Evolutionary conservation across 352 stramenopile genomes (phyloP).

Genomic region (Phytophthora citrophthora): DNA sequence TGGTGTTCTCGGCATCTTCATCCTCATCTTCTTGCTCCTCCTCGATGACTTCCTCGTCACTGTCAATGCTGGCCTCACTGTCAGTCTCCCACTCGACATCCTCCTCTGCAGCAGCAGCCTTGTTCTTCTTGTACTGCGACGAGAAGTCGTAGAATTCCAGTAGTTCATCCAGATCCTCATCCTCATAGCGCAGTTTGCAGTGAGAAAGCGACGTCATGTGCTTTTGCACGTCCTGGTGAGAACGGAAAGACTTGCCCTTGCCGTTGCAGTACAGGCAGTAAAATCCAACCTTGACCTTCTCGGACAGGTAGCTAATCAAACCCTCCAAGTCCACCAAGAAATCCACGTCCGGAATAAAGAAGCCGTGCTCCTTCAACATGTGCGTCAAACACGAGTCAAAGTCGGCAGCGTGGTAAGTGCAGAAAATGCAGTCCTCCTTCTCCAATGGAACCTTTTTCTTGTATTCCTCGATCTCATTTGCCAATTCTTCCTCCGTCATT

Average conservation of each 20-base stretch:
- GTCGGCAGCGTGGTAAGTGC: conserved; percentile 57
- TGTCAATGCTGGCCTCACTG: conserved; percentile 77
- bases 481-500: conserved; percentile 64
- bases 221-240: conserved; percentile 91
- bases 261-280: conserved; percentile 96
- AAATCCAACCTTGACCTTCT: conserved; percentile 96
- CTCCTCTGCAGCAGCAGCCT: conserved; percentile 30
- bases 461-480: conserved; percentile 76
- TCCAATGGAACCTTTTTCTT: conserved; percentile 74
- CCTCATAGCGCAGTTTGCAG: conserved; percentile 92
- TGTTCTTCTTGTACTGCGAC: conserved; percentile 72
- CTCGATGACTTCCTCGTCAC: conserved; percentile 77
- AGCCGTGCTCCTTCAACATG: conserved; percentile 95
- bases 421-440: conserved; percentile 90
- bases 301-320: conserved; percentile 92
- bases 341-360: conserved; percentile 96
- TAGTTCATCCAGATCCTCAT: conserved; percentile 91
- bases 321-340: conserved; percentile 92
- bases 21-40: conserved; percentile 56
- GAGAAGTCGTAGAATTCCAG: conserved; percentile 93
- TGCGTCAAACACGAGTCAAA: conserved; percentile 84
- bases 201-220: conserved; percentile 95
- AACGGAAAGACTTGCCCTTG: conserved; percentile 90
- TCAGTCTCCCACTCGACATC: conserved; percentile 83
- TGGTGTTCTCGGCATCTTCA: conserved; percentile 52